A percentile compares a stretch with the other conserved stretches of the same genome.
These are phyloP conservation scores for Rhynchosporium graminicola DNA, from an alignment of 2,329 filamentous ascomycete species.

Conservation along the genomic window DNA sequence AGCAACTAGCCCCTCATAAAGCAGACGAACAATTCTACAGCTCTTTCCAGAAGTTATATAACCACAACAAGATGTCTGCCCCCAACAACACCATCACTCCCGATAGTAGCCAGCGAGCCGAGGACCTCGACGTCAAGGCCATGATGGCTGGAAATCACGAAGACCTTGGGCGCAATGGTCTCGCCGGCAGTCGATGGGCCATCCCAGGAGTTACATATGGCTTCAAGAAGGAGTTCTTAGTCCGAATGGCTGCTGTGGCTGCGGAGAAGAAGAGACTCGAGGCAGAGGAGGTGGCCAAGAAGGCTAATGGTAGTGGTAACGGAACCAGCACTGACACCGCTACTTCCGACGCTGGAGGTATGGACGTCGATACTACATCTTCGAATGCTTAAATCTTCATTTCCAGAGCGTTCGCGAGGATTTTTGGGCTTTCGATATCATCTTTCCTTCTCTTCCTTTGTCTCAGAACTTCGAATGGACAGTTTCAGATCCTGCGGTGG, in stretches of 20 bases:
- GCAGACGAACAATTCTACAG: too few relatives aligned
- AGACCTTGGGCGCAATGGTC: neutral
- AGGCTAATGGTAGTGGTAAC: neutral
- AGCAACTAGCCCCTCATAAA: too few relatives aligned
- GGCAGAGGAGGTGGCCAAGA: neutral
- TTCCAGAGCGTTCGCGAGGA: too few relatives aligned
- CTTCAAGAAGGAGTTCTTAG: neutral
- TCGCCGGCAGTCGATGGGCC: neutral
- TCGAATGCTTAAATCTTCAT: too few relatives aligned
- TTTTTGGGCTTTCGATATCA: too few relatives aligned
- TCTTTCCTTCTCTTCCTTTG: too few relatives aligned
- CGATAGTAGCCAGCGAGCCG: neutral
- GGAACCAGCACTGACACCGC: too few relatives aligned
- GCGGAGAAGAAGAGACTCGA: neutral
- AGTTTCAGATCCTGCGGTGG: too few relatives aligned
- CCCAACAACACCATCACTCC: neutral
- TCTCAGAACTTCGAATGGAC: too few relatives aligned
- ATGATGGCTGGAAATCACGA: slow-evolving; percentile 2
- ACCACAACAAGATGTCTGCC: neutral
- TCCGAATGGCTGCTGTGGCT: neutral
- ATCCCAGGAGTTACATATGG: neutral
- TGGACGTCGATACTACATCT: too few relatives aligned
- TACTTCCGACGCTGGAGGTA: too few relatives aligned
- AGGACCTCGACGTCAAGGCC: neutral
- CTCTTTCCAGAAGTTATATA: too few relatives aligned